Base-by-base conservation (phyloP, 2,329 filamentous ascomycete genomes). In the Fusarium cicatricum region DNA sequence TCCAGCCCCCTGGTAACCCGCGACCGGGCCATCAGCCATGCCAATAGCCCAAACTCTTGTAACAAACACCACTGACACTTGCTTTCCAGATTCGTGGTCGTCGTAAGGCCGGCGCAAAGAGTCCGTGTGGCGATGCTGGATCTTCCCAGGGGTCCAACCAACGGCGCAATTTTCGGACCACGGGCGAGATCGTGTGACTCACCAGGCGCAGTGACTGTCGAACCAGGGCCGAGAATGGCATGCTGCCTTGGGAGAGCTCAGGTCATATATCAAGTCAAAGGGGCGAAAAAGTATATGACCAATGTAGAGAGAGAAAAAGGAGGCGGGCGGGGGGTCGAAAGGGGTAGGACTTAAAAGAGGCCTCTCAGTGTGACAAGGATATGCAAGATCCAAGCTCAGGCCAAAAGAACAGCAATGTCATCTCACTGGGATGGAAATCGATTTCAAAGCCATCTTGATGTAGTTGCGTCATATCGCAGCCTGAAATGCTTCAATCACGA, bases 111-210 rank as follows among this genome's bases (percentile, higher is more conserved):
- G 8, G 14, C 12, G 5, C 29, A n/a, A 32, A 12, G 45, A 55
- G 38, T 60, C 21, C 50, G 56, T 62, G 59, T 62, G 59, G 59
- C 59, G 60, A 47, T 62, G 58, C 39, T 28, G 26, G 54, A 31
- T 36, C 21, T 26, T 26, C 45, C 9, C 16, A 33, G 17, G 21
- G 44, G 41, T 36, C 29, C 29, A 17, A 52, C 33, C 38, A 59
- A 47, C 44, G 37, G 14, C 40, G 52, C 42, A 43, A 45, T 23
- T 39, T 26, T 53, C 32, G 15, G 29, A 17, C 41, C 17, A 28
- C 38, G 33, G 41, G 15, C 14, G 36, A 53, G 48, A 37, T 19
- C 10, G 43, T 49, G 43, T 63, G 60, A 62, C 41, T 62, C 60
- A 62, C 47, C 11, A 33, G 21, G n/a, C 28, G 29, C 37, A 21